A percentile compares a stretch with the other conserved stretches of the same genome.
phyloP scores from a whole-genome alignment of 2,329 filamentous ascomycete genomes.

The Trichoderma atrobrunneum region DNA sequence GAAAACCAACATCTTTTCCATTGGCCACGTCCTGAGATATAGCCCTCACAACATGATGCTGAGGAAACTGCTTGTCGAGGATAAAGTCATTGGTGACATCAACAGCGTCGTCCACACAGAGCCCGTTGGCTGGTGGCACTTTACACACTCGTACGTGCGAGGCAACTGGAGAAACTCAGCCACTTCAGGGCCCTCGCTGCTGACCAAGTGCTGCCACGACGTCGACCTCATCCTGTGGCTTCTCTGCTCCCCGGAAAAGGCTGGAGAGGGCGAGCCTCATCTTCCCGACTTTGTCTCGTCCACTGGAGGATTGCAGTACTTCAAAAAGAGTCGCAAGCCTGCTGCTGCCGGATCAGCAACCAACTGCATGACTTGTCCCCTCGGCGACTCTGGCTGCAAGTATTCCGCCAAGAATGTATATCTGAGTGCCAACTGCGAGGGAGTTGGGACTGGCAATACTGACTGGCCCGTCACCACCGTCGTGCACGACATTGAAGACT shows the following conservation, averaged over 20 bases:
- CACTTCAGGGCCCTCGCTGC: conserved; percentile 71
- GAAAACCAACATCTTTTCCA: conserved; percentile 65
- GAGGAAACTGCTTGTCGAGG: conserved; percentile 70
- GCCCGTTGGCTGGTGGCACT: conserved; percentile 96
- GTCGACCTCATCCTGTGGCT: conserved; percentile 93
- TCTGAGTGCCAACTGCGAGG: conserved; percentile 58
- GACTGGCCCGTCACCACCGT: conserved; percentile 86
- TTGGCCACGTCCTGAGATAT: conserved; percentile 91
- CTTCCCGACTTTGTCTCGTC: conserved; percentile 75
- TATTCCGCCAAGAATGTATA: conserved; percentile 88
- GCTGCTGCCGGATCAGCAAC: conserved; percentile 69
- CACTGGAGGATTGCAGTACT: conserved; percentile 73
- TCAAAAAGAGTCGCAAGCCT: conserved; percentile 74
- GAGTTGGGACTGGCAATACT: conserved; percentile 63
- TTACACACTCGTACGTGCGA: conserved; percentile 82
- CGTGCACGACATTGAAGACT: conserved; percentile 87
- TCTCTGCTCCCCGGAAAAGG: conserved; percentile 65
- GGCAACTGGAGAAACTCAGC: conserved; percentile 90
- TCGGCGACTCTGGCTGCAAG: conserved; percentile 68
- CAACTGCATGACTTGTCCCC: conserved; percentile 75
- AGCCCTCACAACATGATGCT: conserved; percentile 88
- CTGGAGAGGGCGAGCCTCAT: conserved; percentile 55
- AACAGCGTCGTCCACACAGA: conserved; percentile 88
- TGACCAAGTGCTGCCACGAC: conserved; percentile 96
- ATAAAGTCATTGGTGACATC: conserved; percentile 77